These are phyloP conservation scores for Carpinus viminea DNA, from an alignment of 306 rosid species.

Conservation along the genomic window DNA sequence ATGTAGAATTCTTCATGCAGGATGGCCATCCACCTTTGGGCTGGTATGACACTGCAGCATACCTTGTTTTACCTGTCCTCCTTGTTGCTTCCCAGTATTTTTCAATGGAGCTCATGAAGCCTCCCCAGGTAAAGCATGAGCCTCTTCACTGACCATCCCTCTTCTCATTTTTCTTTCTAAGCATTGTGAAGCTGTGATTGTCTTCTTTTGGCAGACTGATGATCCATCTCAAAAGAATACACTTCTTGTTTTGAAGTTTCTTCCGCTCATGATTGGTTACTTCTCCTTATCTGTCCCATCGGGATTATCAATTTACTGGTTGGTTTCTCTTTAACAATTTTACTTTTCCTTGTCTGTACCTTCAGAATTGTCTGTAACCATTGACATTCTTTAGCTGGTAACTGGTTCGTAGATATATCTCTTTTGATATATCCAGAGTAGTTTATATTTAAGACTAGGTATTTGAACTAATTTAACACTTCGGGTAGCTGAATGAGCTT, in stretches of 20 bases:
- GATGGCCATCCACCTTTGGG: slow-evolving; percentile 99
- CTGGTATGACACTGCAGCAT: slow-evolving; percentile 87
- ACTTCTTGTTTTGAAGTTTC: slow-evolving; percentile 92
- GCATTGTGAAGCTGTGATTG: slow-evolving; percentile 28
- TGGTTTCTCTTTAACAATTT: slow-evolving; percentile 45
- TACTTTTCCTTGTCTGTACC: slow-evolving; percentile 87
- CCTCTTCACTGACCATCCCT: slow-evolving; percentile 17
- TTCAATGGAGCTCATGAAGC: slow-evolving; percentile 99
- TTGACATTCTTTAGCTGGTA: slow-evolving; percentile 8
- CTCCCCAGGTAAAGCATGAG: slow-evolving; percentile 72
- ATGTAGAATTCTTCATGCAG: slow-evolving; percentile 45
- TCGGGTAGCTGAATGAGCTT: not conserved
- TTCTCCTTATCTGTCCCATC: slow-evolving; percentile 98
- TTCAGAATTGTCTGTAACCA: slow-evolving; percentile 55
- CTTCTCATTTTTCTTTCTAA: slow-evolving; percentile 19
- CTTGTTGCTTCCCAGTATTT: slow-evolving; percentile 79
- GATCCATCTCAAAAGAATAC: slow-evolving; percentile 91
- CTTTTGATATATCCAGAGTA: not conserved
- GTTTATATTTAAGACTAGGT: not conserved
- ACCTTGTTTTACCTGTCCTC: slow-evolving; percentile 93
- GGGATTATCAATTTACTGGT: slow-evolving; percentile 98
- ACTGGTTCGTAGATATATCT: not conserved
- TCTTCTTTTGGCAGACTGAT: slow-evolving; percentile 71
- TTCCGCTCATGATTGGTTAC: slow-evolving; percentile 98
- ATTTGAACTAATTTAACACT: not conserved